Conservation (phyloP, 2,329 filamentous ascomycete species). For the Fusarium dimerum region DNA sequence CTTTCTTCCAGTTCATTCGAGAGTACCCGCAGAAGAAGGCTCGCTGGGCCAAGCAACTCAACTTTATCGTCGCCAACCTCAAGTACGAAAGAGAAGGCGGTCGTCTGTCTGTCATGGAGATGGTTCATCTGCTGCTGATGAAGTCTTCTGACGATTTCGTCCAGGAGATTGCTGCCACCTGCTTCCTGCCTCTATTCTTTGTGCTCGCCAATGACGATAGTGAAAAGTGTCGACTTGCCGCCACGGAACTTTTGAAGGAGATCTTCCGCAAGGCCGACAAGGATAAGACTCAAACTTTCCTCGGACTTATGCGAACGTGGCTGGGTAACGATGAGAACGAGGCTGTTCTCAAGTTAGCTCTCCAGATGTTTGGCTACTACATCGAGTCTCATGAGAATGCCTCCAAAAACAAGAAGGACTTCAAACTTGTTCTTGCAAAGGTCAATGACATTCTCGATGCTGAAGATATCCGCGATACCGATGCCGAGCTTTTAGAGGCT, state of each 20-base stretch:
- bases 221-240: conserved; percentile 79
- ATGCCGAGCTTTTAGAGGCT: conserved; percentile 75
- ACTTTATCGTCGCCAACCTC: conserved; percentile 86
- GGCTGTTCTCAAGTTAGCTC: conserved; percentile 68
- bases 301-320: conserved; percentile 73
- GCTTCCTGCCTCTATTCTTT: conserved; percentile 85
- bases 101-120: conserved; percentile 89
- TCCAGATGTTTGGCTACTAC: conserved; percentile 82
- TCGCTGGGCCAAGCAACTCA: conserved; percentile 84
- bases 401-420: conserved; percentile 65
- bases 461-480: conserved; percentile 52
- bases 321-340: conserved; percentile 72
- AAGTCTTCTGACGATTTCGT: conserved; percentile 82
- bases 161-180: conserved; percentile 76
- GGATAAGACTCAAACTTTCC: conserved; percentile 69
- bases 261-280: conserved; percentile 77
- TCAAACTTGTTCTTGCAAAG: conserved; percentile 60
- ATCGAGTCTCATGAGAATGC: conserved; percentile 68
- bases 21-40: conserved; percentile 93
- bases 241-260: conserved; percentile 75
- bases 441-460: conserved; percentile 55
- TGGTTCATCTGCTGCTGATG: conserved; percentile 79
- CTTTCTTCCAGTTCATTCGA: conserved; percentile 91
- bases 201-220: conserved; percentile 88
- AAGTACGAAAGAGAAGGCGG: conserved; percentile 89